These are phyloP conservation scores for Ophiosphaerella herpotricha DNA, from an alignment of 2,329 filamentous ascomycete genomes.

Conservation along the genomic window DNA sequence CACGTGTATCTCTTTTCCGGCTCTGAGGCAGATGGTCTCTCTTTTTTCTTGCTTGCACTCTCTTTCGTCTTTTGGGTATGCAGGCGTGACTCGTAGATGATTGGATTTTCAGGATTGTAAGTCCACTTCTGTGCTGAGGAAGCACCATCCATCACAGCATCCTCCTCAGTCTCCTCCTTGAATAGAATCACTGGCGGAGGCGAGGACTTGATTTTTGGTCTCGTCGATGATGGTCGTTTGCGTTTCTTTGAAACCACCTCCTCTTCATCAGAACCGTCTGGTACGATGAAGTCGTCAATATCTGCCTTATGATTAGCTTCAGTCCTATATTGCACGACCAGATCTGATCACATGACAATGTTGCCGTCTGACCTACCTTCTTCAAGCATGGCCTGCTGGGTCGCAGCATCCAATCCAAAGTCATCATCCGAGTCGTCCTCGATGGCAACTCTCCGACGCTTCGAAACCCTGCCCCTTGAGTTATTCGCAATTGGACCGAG, in stretches of 20 bases:
- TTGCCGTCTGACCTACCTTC: conserved; percentile 51
- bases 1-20: conserved; percentile 87
- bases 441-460: conserved; percentile 66
- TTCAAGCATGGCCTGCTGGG: conserved; percentile 59
- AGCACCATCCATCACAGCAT: conserved; percentile 59
- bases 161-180: conserved; percentile 56
- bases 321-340: no score
- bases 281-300: conserved; percentile 84
- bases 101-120: conserved; percentile 65
- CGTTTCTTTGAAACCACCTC: conserved; percentile 68
- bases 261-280: conserved; percentile 81
- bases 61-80: conserved; percentile 37
- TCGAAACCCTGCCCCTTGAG: conserved; percentile 53
- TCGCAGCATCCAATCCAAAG: conserved; percentile 63
- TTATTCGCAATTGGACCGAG: conserved; percentile 61
- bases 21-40: conserved; percentile 78
- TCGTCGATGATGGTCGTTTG: conserved; percentile 65
- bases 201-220: conserved; percentile 60
- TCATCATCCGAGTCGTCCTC: conserved; percentile 69
- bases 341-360: background rate
- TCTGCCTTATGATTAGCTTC: conserved; percentile 51
- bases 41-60: conserved; percentile 42
- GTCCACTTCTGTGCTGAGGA: conserved; percentile 86
- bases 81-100: conserved; percentile 56
- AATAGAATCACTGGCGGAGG: conserved; percentile 43